Conservation (phyloP, 257 asterid species). For the Handroanthus guayacan region DNA sequence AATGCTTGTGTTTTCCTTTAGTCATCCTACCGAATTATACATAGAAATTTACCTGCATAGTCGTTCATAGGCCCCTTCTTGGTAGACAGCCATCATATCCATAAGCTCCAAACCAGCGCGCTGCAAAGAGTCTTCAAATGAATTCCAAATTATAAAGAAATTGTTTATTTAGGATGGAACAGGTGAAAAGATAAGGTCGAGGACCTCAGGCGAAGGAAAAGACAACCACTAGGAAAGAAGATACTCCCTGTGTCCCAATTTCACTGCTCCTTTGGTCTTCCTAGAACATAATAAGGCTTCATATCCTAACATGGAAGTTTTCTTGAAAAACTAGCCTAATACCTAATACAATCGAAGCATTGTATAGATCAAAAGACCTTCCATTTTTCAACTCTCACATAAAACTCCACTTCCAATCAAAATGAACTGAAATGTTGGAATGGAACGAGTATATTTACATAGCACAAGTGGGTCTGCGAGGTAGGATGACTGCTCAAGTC, state of each 20-base stretch:
- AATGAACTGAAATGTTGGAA: background rate
- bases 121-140: conserved; percentile 63
- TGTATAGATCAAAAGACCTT: background rate
- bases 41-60: conserved; percentile 78
- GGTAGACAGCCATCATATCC: conserved; percentile 99
- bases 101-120: conserved; percentile 99
- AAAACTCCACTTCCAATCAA: conserved; percentile 17
- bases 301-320: background rate
- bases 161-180: conserved; percentile 24
- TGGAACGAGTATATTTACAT: background rate
- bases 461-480: background rate
- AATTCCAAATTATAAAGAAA: conserved; percentile 33
- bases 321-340: background rate
- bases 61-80: conserved; percentile 99
- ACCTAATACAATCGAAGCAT: background rate
- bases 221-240: conserved; percentile 31
- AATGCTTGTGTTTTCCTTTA: conserved; percentile 16
- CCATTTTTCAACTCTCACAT: conserved; percentile 4
- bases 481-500: conserved; percentile 21
- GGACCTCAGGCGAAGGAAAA: background rate
- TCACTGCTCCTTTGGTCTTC: background rate
- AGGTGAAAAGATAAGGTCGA: conserved; percentile 16
- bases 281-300: background rate
- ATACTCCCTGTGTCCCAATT: conserved; percentile 1
- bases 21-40: conserved; percentile 13